Evolutionary conservation across 768 basidiomycete species (phyloP), one percentile per base, ranked within the genome.

Genomic region (Russula dissimulans): DNA sequence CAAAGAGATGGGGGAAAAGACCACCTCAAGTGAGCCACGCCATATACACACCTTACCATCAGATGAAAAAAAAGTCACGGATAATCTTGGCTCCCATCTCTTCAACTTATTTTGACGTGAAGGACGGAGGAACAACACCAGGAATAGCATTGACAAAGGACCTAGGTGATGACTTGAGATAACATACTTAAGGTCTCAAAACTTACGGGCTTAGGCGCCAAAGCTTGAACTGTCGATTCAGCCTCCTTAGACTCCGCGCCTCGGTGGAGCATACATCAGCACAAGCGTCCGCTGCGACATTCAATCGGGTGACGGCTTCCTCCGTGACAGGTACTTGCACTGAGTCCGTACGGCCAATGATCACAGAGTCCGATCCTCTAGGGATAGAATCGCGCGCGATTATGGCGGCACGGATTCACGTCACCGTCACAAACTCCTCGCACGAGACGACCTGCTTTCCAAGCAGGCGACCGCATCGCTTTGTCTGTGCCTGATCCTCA

Each of bases 261-360:
- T 89, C 87, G 39, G 89, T 88, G 72, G 90, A 91, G 70, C 86
- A 89, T 12, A n/a, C n/a, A n/a, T n/a, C n/a, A n/a, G n/a, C 87
- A 34, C 87, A 87, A 10, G 80, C 84, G 59, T 84, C 84, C 0
- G 85, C 80, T 9, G 87, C 87, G 22, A 89, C 77, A 69, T 84
- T 81, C 60, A 89, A 74, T 32, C 87, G 80, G 9, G 67, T 71
- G 52, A 87, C 57, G 0, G 87, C 87, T 71, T 89, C 87, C 29
- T 89, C 86, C 86, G 88, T 88, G 32, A 87, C 87, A 32, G 87
- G 76, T 7, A 85, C 85, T 69, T 89, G 87, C 1, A 86, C 86
- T 2, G 86, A 86, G 69, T 89, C 87, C 3, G 87, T 89, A 49
- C 87, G 81, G 12, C 85, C 87, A 65, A 89, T 81, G 66, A 89